These are phyloP conservation scores for Hypomontagnella monticulosa DNA, from an alignment of 495 filamentous ascomycete species.

Conservation along the genomic window DNA sequence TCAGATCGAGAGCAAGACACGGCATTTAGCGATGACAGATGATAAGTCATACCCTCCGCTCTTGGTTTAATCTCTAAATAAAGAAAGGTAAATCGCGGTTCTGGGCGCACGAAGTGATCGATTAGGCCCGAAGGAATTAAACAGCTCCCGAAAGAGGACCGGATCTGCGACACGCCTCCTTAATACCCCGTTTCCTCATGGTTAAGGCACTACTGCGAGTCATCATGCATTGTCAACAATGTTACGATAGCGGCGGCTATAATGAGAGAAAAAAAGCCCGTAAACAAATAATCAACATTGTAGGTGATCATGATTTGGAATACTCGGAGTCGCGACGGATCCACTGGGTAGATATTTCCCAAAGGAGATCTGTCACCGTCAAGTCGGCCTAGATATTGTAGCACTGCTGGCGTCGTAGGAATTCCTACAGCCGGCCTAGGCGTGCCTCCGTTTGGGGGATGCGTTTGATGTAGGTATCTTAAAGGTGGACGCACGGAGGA, in stretches of 20 bases:
- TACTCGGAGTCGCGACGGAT: slow-evolving; percentile 1
- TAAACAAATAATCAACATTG: slow-evolving; percentile 28
- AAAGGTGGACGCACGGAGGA: slow-evolving; percentile 10
- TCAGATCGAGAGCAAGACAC: not conserved
- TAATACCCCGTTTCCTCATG: slow-evolving; percentile 4
- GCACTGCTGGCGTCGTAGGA: slow-evolving; percentile 16
- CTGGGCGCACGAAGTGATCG: slow-evolving; percentile 18
- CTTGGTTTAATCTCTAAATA: slow-evolving; percentile 16
- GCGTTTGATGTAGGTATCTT: slow-evolving; percentile 5
- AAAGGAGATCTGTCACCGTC: not conserved
- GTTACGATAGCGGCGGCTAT: slow-evolving; percentile 28
- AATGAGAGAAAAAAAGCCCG: slow-evolving; percentile 13
- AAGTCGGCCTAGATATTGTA: slow-evolving; percentile 7
- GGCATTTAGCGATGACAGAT: not conserved
- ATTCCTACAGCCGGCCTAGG: not conserved
- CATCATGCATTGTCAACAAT: slow-evolving; percentile 37
- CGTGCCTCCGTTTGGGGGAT: slow-evolving; percentile 8
- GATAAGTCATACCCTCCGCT: not conserved
- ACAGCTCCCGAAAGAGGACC: slow-evolving; percentile 20
- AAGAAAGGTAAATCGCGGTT: slow-evolving; percentile 1
- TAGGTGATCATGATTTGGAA: slow-evolving; percentile 35
- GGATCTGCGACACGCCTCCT: slow-evolving; percentile 28
- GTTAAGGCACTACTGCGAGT: slow-evolving; percentile 35
- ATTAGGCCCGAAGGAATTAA: slow-evolving; percentile 32
- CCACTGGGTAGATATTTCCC: not conserved